Evolutionary conservation across 345 rosid genomes (phyloP).

Genomic region (Geranium brycei): DNA sequence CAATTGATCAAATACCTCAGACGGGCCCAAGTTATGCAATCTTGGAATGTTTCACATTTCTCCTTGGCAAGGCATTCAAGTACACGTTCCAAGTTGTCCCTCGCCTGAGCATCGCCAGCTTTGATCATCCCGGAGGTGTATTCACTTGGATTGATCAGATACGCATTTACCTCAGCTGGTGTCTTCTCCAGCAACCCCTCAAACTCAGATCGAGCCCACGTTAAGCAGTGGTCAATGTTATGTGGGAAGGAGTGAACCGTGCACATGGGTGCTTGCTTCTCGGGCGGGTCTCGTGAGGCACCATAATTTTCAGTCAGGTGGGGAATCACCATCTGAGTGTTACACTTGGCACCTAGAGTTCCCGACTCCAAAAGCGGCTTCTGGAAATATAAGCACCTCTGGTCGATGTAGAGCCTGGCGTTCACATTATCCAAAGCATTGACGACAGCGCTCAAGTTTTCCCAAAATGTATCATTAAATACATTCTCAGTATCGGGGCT

Average conservation of each 20-base stretch:
- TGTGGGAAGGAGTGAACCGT: constrained; percentile 98
- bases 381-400: constrained; percentile 94
- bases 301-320: constrained; percentile 97
- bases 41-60: constrained; percentile 74
- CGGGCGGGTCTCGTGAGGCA: constrained; percentile 98
- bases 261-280: constrained; percentile 99
- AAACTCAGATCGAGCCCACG: constrained; percentile 99
- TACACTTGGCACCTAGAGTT: constrained; percentile 94
- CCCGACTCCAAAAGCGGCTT: constrained; percentile 99
- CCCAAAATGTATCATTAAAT: constrained; percentile 85
- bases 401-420: constrained; percentile 94
- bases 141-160: constrained; percentile 60
- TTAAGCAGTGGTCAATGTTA: constrained; percentile 95
- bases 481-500: constrained; percentile 86
- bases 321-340: constrained; percentile 98
- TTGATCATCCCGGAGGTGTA: constrained; percentile 51
- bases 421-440: constrained; percentile 95
- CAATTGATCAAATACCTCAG: constrained; percentile 41
- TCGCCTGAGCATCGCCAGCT: constrained; percentile 97
- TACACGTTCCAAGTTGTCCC: constrained; percentile 74
- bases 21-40: constrained; percentile 94
- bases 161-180: constrained; percentile 93
- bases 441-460: constrained; percentile 61
- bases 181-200: constrained; percentile 96
- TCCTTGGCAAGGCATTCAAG: constrained; percentile 89